phyloP scores from a whole-genome alignment of 2,329 filamentous ascomycete species.

The Apiospora saccharicola region DNA sequence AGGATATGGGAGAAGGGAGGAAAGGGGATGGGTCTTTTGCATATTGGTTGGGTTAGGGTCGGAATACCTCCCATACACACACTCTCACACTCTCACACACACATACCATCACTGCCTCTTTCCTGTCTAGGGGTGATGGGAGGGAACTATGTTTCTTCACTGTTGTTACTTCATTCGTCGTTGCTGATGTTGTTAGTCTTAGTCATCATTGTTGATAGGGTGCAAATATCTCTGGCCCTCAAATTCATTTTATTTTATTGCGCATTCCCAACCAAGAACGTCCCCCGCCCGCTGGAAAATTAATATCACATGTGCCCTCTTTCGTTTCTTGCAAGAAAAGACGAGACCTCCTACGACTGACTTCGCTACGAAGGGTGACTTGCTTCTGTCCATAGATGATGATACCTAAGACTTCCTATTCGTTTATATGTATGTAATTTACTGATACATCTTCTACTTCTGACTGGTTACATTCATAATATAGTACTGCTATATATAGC shows the following conservation, averaged over 20 bases:
- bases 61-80: constrained; percentile 8
- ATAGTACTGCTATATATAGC: neutral
- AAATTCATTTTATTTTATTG: neutral
- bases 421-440: neutral
- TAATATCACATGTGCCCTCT: neutral
- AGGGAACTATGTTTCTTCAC: neutral
- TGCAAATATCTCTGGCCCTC: constrained; percentile 8
- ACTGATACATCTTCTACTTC: neutral
- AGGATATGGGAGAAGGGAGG: constrained; percentile 12
- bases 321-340: neutral
- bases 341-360: neutral
- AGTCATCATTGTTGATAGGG: constrained; percentile 12
- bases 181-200: constrained; percentile 15
- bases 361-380: neutral
- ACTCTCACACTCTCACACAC: neutral
- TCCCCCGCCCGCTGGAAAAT: neutral
- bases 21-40: constrained; percentile 1
- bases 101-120: neutral
- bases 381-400: neutral
- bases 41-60: neutral
- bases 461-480: neutral
- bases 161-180: constrained; percentile 10
- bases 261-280: neutral
- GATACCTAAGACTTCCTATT: neutral
- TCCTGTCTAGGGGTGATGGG: neutral